Evolutionary conservation across 2,329 filamentous ascomycete genomes (phyloP), one percentile per base, ranked within the genome.

Genomic region (Cryoendolithus antarcticus): DNA sequence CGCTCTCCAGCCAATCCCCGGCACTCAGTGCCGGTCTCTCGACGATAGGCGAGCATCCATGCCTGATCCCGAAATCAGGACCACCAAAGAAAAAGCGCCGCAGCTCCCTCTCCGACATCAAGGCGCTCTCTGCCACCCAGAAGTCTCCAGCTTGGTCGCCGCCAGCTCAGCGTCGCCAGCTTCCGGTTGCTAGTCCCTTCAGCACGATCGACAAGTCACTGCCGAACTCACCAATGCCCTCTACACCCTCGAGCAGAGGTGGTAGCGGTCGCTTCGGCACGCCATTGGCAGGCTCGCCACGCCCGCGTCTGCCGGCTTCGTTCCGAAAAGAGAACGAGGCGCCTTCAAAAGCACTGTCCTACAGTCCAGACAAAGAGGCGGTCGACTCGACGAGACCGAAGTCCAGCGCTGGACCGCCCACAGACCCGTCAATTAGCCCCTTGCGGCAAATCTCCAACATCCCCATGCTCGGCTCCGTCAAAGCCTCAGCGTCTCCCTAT

Each of bases 51-150:
- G 67, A 64, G 40, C 54, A 57, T 39, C 53, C 56, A 10, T 65
- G 66, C 58, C 63, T 66, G 55, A 59, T 62, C 35, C 56, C 59
- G 9, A 27, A 27, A 8, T 66, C 57, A 9, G 57, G 52, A 46
- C 59, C 60, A n/a, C 62, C 67, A 33, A 78, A 74, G 56, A 88
- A 80, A 64, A 95, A 93, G 66, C 74, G 89, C 40, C 79, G 89
- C 56, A 95, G 88, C 62, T 95, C 88, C 19, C 65, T 96, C 32
- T 94, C 88, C 4, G 89, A 96, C 58, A 69, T 96, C 35, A 82
- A 77, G 49, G 71, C 67, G 40, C 65, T 84, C 11, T 78, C 89
- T 62, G 72, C 39, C 4, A 40, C 52, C 13, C 46, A 51, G n/a
- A 45, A 47, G 27, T 21, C 37, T 27, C 37, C 51, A 27, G 40